A percentile compares a stretch with the other conserved stretches of the same genome.
Conservation (phyloP, 2,329 filamentous ascomycete species). For the Colletotrichum lindemuthianum region DNA sequence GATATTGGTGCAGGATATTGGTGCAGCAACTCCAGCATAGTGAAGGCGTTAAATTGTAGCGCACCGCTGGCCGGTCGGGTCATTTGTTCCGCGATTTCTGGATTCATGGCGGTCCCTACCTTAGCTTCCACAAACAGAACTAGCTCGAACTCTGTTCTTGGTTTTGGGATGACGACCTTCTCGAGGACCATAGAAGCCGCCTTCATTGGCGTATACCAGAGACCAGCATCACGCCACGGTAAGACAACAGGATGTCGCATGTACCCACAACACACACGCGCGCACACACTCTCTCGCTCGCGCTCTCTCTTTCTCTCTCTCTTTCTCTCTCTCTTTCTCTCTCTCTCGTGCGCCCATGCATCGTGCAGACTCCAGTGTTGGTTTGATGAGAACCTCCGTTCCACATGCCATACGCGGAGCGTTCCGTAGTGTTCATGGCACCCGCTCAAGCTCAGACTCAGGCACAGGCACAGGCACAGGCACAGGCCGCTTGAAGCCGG, state of each 20-base stretch:
- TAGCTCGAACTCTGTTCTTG: conserved; percentile 14
- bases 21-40: conserved; percentile 1
- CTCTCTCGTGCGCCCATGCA: conserved; percentile 5
- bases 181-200: conserved; percentile 4
- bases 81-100: conserved; percentile 18
- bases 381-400: conserved; percentile 26
- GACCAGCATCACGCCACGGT: conserved; percentile 27
- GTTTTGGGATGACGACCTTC: conserved; percentile 17
- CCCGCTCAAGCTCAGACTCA: background rate
- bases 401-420: conserved; percentile 26
- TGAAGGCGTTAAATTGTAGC: conserved; percentile 28
- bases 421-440: conserved; percentile 8
- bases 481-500: conserved; percentile 4
- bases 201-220: conserved; percentile 16
- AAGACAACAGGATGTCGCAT: conserved; percentile 23
- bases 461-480: too few species aligned
- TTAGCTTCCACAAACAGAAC: conserved; percentile 20
- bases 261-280: background rate
- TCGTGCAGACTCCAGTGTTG: conserved; percentile 2
- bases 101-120: conserved; percentile 14
- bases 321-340: too few species aligned
- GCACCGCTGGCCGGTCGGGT: conserved; percentile 29
- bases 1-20: too few species aligned
- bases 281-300: too few species aligned
- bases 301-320: too few species aligned